phyloP scores from a whole-genome alignment of 2,329 filamentous ascomycete genomes.

The Raffaelea deltoideospora region DNA sequence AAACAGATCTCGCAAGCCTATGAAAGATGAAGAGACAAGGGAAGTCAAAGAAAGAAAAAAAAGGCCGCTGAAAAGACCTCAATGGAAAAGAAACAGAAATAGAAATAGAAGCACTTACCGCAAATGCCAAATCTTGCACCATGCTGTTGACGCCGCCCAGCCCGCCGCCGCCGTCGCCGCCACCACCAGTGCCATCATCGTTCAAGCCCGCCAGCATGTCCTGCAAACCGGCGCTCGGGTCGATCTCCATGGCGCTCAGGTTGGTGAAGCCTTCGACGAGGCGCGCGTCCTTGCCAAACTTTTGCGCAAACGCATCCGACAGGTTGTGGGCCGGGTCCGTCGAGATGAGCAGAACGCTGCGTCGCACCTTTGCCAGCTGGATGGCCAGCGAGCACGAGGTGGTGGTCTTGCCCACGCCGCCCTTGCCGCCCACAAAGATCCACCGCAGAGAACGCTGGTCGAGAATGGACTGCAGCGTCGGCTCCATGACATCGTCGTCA shows the following conservation, averaged over 20 bases:
- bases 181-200: slow-evolving; percentile 42
- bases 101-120: slow-evolving; percentile 42
- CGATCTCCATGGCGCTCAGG: slow-evolving; percentile 96
- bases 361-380: slow-evolving; percentile 87
- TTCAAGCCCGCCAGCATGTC: slow-evolving; percentile 69
- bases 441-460: slow-evolving; percentile 91
- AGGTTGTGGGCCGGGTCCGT: slow-evolving; percentile 98
- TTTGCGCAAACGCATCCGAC: slow-evolving; percentile 94
- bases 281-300: slow-evolving; percentile 96
- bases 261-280: slow-evolving; percentile 86
- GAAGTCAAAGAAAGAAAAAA: not conserved
- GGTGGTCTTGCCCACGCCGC: slow-evolving; percentile 98
- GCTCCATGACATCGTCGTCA: slow-evolving; percentile 64
- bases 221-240: slow-evolving; percentile 95
- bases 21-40: not conserved
- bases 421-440: slow-evolving; percentile 98
- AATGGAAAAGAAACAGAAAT: not conserved
- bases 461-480: slow-evolving; percentile 83
- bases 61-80: not conserved
- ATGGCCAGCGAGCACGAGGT: slow-evolving; percentile 97
- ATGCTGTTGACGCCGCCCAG: slow-evolving; percentile 72
- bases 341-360: slow-evolving; percentile 92
- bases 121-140: slow-evolving; percentile 98
- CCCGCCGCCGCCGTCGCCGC: slow-evolving; percentile 36
- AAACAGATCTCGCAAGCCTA: not conserved